A percentile compares a stretch with the other conserved stretches of the same genome.
phyloP scores from a whole-genome alignment of 352 stramenopile genomes.

The Globisporangium nunn region DNA sequence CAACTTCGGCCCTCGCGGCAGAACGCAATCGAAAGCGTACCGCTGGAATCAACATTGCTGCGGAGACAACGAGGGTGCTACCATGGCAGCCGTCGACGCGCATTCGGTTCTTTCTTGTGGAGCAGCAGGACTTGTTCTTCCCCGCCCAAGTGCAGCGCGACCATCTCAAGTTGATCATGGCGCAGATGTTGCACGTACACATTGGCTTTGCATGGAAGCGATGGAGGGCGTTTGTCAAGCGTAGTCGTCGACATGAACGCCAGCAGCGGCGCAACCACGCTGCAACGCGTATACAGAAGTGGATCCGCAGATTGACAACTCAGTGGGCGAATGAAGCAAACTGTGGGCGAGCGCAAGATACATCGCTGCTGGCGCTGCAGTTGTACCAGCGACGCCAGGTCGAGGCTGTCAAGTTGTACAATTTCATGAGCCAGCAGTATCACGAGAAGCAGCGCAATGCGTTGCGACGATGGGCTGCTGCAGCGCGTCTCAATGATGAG shows the following conservation, averaged over 20 bases:
- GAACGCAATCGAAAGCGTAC: conserved; percentile 1
- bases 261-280: conserved; percentile 15
- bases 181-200: conserved; percentile 59
- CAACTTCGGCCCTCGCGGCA: not conserved
- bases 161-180: conserved; percentile 38
- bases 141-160: conserved; percentile 27
- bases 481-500: conserved; percentile 8
- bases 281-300: conserved; percentile 31
- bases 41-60: not conserved
- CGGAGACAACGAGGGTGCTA: not conserved
- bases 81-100: conserved; percentile 35
- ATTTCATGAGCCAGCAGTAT: conserved; percentile 29
- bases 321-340: conserved; percentile 3
- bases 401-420: conserved; percentile 37
- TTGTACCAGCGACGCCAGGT: conserved; percentile 34
- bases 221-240: conserved; percentile 37
- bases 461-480: conserved; percentile 23
- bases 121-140: conserved; percentile 32
- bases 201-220: conserved; percentile 51
- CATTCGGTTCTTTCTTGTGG: conserved; percentile 47
- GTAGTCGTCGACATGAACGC: conserved; percentile 28
- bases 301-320: conserved; percentile 24
- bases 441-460: conserved; percentile 15
- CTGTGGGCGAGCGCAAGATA: conserved; percentile 7
- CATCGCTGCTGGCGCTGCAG: conserved; percentile 32